Percentiles rank a stretch among this genome's conserved stretches.
Evolutionary conservation across 768 basidiomycete genomes (phyloP).

Genomic region (Amanita pallidorosea): DNA sequence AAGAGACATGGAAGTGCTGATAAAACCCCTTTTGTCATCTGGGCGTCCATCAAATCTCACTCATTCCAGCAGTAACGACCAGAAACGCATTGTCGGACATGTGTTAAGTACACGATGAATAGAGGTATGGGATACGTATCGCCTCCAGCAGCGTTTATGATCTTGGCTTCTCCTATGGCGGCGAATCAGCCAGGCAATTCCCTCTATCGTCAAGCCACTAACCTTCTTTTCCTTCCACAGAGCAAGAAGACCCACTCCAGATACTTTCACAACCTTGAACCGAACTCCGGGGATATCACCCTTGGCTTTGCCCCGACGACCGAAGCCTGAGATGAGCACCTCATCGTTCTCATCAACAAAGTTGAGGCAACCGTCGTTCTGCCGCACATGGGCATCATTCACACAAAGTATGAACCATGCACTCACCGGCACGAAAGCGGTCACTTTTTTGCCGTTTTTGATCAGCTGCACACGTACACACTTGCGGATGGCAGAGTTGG

Average conservation of each 20-base stretch:
- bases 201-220: constrained; percentile 13
- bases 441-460: constrained; percentile 99
- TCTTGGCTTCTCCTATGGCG: constrained; percentile 60
- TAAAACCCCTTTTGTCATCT: neutral
- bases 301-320: constrained; percentile 99
- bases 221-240: constrained; percentile 99
- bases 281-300: constrained; percentile 99
- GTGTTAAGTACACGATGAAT: constrained; percentile 12
- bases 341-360: constrained; percentile 99
- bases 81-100: constrained; percentile 4
- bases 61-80: neutral
- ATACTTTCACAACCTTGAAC: constrained; percentile 99
- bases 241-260: constrained; percentile 95
- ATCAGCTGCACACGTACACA: constrained; percentile 99
- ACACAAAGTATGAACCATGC: neutral
- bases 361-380: constrained; percentile 97
- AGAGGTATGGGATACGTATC: constrained; percentile 9
- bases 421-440: constrained; percentile 96
- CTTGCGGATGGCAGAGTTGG: constrained; percentile 99
- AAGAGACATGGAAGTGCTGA: constrained; percentile 16
- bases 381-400: constrained; percentile 3
- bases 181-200: neutral
- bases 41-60: neutral
- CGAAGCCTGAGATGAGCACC: constrained; percentile 99
- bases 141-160: constrained; percentile 29